Evolutionary conservation across 1,284 basidiomycete species (phyloP).

Genomic region (Trichosporon inkin): DNA sequence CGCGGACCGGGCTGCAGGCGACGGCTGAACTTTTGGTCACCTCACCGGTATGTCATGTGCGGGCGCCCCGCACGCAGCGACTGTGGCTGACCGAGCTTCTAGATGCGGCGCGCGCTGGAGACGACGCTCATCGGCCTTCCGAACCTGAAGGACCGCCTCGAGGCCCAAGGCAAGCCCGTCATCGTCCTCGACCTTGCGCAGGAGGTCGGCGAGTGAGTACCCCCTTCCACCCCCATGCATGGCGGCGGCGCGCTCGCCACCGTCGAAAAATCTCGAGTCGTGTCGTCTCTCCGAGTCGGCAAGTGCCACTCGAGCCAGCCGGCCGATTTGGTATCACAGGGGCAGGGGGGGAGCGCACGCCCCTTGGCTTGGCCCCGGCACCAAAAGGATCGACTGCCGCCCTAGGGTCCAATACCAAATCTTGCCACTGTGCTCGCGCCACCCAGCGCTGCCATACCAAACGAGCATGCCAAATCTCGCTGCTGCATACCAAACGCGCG

Average conservation of each 20-base stretch:
- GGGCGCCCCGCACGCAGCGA: background rate
- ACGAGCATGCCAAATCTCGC: conserved; percentile 1
- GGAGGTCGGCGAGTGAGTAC: conserved; percentile 44
- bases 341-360: too few species aligned
- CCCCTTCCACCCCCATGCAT: conserved; percentile 6
- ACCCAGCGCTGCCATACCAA: background rate
- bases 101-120: conserved; percentile 48
- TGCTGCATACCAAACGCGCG: background rate
- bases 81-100: conserved; percentile 4
- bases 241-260: background rate
- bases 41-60: conserved; percentile 35
- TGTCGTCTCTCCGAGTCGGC: conserved; percentile 8
- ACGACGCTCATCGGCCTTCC: conserved; percentile 47
- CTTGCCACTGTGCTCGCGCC: background rate
- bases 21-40: conserved; percentile 46
- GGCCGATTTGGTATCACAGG: conserved; percentile 7
- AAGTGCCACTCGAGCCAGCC: conserved; percentile 2
- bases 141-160: conserved; percentile 34
- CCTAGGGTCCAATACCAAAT: conserved; percentile 9
- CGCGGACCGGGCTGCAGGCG: conserved; percentile 37
- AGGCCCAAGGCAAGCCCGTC: conserved; percentile 37
- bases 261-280: conserved; percentile 1
- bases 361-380: background rate
- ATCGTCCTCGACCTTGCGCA: conserved; percentile 46
- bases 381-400: conserved; percentile 2